Percentiles rank a stretch among this genome's conserved stretches.
Evolutionary conservation across 2,329 filamentous ascomycete species (phyloP).

Genomic region (Arthrobotrys conoides): DNA sequence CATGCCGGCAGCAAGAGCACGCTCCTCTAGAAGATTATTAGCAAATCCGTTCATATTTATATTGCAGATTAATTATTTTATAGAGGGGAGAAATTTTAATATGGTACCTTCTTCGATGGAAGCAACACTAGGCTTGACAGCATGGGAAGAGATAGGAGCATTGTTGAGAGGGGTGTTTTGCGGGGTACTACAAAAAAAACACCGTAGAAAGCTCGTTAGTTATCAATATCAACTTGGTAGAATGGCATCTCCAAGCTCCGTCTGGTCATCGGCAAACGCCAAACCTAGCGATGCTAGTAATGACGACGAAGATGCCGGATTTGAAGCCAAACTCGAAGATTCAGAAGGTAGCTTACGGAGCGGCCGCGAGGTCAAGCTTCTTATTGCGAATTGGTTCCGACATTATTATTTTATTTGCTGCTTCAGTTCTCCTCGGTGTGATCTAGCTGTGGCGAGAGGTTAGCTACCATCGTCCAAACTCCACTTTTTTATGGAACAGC

Average conservation of each 20-base stretch:
- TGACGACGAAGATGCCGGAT: conserved; percentile 62
- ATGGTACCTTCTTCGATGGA: conserved; percentile 96
- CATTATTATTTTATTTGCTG: conserved; percentile 68
- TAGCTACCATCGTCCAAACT: conserved; percentile 50
- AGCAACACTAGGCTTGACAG: conserved; percentile 91
- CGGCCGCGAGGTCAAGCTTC: conserved; percentile 74
- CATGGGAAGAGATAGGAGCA: conserved; percentile 97
- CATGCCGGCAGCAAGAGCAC: conserved; percentile 86
- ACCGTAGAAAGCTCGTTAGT: conserved; percentile 66
- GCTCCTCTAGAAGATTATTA: conserved; percentile 71
- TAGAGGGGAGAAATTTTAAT: conserved; percentile 45
- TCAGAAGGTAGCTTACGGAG: conserved; percentile 71
- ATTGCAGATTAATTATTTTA: conserved; percentile 53
- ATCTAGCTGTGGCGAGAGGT: conserved; percentile 23
- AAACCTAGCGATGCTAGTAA: conserved; percentile 63
- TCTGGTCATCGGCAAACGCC: conserved; percentile 62
- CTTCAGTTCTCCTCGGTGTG: not conserved
- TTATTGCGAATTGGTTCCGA: conserved; percentile 79
- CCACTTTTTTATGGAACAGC: conserved; percentile 39
- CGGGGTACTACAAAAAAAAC: conserved; percentile 79
- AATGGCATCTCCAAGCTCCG: conserved; percentile 41
- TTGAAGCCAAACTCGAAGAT: conserved; percentile 23
- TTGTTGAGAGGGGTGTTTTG: conserved; percentile 97
- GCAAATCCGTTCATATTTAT: not conserved
- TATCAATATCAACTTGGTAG: conserved; percentile 67